Evolutionary conservation across 2,329 filamentous ascomycete species (phyloP).

Genomic region (Paecilomyces niveus): DNA sequence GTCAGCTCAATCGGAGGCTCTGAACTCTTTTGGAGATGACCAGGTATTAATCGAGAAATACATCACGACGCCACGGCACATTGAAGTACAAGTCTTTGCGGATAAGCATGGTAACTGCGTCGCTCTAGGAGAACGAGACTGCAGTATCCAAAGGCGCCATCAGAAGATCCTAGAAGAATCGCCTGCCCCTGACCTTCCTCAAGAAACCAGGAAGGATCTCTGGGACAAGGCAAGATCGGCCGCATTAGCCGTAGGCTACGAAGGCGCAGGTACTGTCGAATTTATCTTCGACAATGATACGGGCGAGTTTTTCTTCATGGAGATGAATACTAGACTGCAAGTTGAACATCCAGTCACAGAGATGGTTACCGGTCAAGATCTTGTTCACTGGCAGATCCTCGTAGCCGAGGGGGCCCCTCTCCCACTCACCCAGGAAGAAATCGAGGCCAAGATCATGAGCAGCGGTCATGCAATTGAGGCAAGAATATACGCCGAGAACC

Average conservation of each 20-base stretch:
- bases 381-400: slow-evolving; percentile 93
- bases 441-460: slow-evolving; percentile 62
- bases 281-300: slow-evolving; percentile 64
- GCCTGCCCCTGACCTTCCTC: slow-evolving; percentile 55
- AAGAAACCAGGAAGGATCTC: slow-evolving; percentile 54
- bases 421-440: slow-evolving; percentile 58
- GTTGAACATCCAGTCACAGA: slow-evolving; percentile 95
- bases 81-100: slow-evolving; percentile 61
- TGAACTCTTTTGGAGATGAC: slow-evolving; percentile 59
- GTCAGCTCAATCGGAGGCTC: slow-evolving; percentile 58
- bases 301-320: slow-evolving; percentile 63
- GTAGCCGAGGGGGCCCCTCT: slow-evolving; percentile 67
- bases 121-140: slow-evolving; percentile 58
- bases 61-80: slow-evolving; percentile 59
- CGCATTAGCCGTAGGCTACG: slow-evolving; percentile 57
- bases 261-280: slow-evolving; percentile 60
- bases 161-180: slow-evolving; percentile 63
- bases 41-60: slow-evolving; percentile 63
- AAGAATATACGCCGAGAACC: slow-evolving; percentile 93
- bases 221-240: slow-evolving; percentile 60
- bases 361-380: slow-evolving; percentile 65
- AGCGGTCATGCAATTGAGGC: slow-evolving; percentile 89
- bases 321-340: slow-evolving; percentile 76
- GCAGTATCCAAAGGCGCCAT: slow-evolving; percentile 58
- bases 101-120: slow-evolving; percentile 60